These are phyloP conservation scores for Ceratocystis albifundus DNA, from an alignment of 2,329 filamentous ascomycete genomes.

Conservation along the genomic window DNA sequence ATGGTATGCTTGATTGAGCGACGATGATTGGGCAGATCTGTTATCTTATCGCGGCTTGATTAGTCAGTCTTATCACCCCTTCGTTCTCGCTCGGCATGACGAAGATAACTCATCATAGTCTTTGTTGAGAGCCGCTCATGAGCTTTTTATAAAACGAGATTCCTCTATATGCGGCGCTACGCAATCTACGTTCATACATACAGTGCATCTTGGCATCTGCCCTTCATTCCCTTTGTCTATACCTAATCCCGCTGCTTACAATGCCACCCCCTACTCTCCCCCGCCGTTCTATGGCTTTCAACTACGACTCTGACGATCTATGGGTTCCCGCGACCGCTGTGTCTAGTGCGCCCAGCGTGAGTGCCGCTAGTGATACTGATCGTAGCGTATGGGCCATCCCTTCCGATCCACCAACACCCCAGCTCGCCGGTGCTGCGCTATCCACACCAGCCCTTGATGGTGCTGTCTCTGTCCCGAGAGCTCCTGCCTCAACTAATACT, in stretches of 20 bases:
- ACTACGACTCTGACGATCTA: slow-evolving; percentile 17
- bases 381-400: slow-evolving; percentile 21
- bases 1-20: background rate
- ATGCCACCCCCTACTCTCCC: background rate
- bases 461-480: background rate
- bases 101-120: background rate
- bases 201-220: background rate
- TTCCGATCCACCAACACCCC: slow-evolving; percentile 19
- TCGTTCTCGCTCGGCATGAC: background rate
- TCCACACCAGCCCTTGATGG: background rate
- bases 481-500: slow-evolving; percentile 4
- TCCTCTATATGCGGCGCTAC: too few species aligned
- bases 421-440: background rate
- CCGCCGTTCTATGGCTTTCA: background rate
- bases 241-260: background rate
- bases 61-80: too few species aligned
- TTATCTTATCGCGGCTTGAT: background rate
- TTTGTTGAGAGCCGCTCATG: too few species aligned
- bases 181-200: too few species aligned
- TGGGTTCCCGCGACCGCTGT: slow-evolving; percentile 4
- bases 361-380: slow-evolving; percentile 9
- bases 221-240: background rate
- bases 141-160: too few species aligned
- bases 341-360: background rate
- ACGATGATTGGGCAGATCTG: background rate